A percentile compares a stretch with the other conserved stretches of the same genome.
Evolutionary conservation across 805 yeast genomes (phyloP).

Genomic region (Metschnikowia cubensis): DNA sequence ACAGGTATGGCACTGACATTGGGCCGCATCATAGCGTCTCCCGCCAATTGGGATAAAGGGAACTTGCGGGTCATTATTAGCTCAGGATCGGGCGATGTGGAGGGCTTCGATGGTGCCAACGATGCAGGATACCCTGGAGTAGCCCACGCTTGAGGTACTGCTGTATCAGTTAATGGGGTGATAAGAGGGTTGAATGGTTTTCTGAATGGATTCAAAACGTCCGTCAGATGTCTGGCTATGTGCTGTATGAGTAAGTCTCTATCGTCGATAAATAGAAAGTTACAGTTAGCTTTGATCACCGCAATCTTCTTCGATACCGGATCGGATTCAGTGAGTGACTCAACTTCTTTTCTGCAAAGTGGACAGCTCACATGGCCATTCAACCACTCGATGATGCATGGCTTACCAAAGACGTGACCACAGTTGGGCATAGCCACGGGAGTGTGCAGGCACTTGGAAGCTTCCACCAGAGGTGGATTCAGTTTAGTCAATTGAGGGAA

Average conservation of each 20-base stretch:
- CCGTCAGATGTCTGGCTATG: constrained; percentile 28
- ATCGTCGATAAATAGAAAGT: constrained; percentile 9
- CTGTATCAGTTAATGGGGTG: constrained; percentile 39
- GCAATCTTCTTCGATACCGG: constrained; percentile 8
- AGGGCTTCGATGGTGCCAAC: not conserved
- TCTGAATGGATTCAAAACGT: constrained; percentile 35
- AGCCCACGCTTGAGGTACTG: constrained; percentile 34
- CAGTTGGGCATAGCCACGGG: constrained; percentile 18
- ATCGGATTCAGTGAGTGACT: constrained; percentile 10
- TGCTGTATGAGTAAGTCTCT: constrained; percentile 21
- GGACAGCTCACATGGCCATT: constrained; percentile 17
- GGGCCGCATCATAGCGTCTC: not conserved
- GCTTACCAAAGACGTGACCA: constrained; percentile 16
- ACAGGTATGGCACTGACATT: not conserved
- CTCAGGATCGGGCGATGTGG: constrained; percentile 9
- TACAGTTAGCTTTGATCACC: constrained; percentile 9
- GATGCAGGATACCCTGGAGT: constrained; percentile 18
- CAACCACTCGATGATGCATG: constrained; percentile 19
- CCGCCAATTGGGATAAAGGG: constrained; percentile 12
- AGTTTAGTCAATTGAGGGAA: constrained; percentile 10
- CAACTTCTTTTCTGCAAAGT: constrained; percentile 18
- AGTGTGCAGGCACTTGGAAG: constrained; percentile 8
- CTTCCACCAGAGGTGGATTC: constrained; percentile 1
- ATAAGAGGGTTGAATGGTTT: constrained; percentile 33
- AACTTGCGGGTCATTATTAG: constrained; percentile 15